phyloP scores from a whole-genome alignment of 108 stramenopile genomes.

The Nitzschia sp. region DNA sequence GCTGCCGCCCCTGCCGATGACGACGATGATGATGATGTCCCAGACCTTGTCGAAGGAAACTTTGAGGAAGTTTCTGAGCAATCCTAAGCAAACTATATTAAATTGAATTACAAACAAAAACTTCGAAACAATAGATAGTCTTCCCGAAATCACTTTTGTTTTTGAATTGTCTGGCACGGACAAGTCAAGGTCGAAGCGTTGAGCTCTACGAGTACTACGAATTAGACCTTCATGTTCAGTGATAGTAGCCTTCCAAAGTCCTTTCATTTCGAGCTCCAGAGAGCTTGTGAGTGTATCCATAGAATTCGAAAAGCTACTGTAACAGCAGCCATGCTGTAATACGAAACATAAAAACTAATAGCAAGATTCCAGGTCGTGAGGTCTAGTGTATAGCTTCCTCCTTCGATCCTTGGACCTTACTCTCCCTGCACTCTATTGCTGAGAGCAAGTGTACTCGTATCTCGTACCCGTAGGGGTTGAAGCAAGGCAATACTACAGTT shows the following conservation, averaged over 20 bases:
- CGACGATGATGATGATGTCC: constrained; percentile 90
- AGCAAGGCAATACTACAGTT: not conserved
- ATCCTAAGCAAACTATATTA: constrained; percentile 12
- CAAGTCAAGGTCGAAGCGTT: too few species aligned
- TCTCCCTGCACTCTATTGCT: not conserved
- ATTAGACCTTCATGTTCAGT: too few species aligned
- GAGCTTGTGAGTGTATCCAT: too few species aligned
- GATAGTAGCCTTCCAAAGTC: too few species aligned
- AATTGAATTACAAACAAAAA: not conserved
- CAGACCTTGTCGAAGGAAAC: constrained; percentile 96
- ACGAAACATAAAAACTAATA: not conserved
- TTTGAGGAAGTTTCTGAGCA: constrained; percentile 91
- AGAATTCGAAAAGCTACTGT: too few species aligned
- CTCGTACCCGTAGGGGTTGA: not conserved
- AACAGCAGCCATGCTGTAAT: too few species aligned
- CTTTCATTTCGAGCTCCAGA: too few species aligned
- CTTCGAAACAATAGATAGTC: not conserved
- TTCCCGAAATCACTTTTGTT: too few species aligned
- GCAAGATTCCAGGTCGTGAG: not conserved
- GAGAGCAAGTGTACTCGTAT: not conserved
- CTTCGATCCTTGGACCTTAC: not conserved
- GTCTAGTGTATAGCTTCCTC: not conserved
- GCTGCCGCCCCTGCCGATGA: constrained; percentile 51
- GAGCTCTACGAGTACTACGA: too few species aligned
- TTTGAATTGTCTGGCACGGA: too few species aligned